phyloP scores from a whole-genome alignment of 371 early-diverging fungal species.

The Mucor sp. region DNA sequence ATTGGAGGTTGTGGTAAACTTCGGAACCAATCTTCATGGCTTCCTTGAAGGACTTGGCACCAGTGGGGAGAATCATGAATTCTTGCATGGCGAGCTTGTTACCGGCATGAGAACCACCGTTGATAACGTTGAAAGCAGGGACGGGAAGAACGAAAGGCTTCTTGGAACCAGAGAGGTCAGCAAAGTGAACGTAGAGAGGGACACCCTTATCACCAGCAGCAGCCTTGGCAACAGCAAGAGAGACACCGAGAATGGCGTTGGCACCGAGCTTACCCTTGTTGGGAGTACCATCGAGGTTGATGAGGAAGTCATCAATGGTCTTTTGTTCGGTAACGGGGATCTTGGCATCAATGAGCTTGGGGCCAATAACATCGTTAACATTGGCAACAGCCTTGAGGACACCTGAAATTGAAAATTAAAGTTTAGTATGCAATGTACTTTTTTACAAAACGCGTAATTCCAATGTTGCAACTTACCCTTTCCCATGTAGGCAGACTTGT shows the following conservation, averaged over 20 bases:
- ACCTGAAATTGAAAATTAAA: conserved; percentile 48
- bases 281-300: conserved; percentile 91
- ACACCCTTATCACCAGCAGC: conserved; percentile 93
- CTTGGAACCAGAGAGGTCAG: conserved; percentile 82
- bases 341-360: conserved; percentile 76
- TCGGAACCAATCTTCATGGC: conserved; percentile 98
- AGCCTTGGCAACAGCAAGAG: conserved; percentile 95
- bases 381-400: conserved; percentile 93
- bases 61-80: conserved; percentile 99
- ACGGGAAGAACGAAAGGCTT: conserved; percentile 94
- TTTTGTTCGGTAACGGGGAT: conserved; percentile 86
- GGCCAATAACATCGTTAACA: conserved; percentile 89
- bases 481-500: conserved; percentile 89
- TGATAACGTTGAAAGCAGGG: conserved; percentile 99
- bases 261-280: conserved; percentile 98
- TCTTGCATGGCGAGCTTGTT: conserved; percentile 99
- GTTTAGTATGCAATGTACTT: not conserved
- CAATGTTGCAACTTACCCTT: conserved; percentile 68
- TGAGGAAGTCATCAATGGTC: conserved; percentile 91
- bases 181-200: conserved; percentile 93
- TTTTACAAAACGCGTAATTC: not conserved
- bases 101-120: conserved; percentile 99
- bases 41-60: conserved; percentile 91
- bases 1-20: conserved; percentile 96
- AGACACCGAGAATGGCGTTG: conserved; percentile 99